These are phyloP conservation scores for Citeromyces matritensis DNA, from an alignment of 805 yeast species.

Conservation along the genomic window DNA sequence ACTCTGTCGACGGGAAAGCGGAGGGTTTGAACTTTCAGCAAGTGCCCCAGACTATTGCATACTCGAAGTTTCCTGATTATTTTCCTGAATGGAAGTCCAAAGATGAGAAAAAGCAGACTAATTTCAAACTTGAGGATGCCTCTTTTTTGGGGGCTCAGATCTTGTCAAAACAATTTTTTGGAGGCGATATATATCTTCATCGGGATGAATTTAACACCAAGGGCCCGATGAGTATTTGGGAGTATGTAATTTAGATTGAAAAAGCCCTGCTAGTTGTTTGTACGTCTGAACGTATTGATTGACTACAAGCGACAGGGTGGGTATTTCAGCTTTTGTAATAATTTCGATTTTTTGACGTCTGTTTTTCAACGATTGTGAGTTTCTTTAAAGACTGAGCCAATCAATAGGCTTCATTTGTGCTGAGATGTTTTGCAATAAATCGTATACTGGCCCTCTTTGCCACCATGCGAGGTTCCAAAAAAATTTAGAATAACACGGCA, in stretches of 20 bases:
- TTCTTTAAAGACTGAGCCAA: too few relatives aligned
- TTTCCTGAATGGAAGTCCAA: constrained; percentile 86
- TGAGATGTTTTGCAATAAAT: too few relatives aligned
- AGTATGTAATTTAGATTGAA: constrained; percentile 17
- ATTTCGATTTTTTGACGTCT: neutral
- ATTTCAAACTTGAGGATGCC: constrained; percentile 55
- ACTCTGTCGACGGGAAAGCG: constrained; percentile 2
- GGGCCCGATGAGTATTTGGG: constrained; percentile 83
- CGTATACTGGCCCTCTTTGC: too few relatives aligned
- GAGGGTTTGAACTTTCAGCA: constrained; percentile 26
- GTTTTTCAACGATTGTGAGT: neutral
- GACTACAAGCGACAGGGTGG: too few relatives aligned
- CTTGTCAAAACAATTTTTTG: constrained; percentile 71
- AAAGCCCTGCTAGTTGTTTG: neutral
- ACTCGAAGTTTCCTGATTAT: constrained; percentile 73
- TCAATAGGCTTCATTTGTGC: too few relatives aligned
- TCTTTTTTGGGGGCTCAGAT: constrained; percentile 80
- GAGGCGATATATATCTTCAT: constrained; percentile 48
- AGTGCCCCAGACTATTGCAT: constrained; percentile 62
- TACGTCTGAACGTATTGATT: neutral
- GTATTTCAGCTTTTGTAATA: too few relatives aligned
- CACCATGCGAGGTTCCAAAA: too few relatives aligned
- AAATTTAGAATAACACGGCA: too few relatives aligned
- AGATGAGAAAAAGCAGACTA: neutral
- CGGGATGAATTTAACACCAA: constrained; percentile 57